Evolutionary conservation across 768 basidiomycete genomes (phyloP).

Genomic region (Suillus subaureus): DNA sequence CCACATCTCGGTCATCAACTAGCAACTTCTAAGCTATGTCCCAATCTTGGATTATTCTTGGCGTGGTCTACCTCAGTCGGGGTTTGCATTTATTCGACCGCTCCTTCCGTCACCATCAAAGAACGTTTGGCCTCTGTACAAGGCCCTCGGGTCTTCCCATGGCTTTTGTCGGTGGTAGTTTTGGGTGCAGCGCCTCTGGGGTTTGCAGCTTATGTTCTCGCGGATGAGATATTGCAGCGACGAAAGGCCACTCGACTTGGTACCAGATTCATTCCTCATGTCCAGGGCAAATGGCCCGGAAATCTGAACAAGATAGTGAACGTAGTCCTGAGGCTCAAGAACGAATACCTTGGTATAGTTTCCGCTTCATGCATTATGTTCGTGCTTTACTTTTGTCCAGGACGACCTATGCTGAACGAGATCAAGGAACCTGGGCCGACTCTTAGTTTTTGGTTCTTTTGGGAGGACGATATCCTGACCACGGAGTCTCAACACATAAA

Average conservation of each 20-base stretch:
- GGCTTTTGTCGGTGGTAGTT: slow-evolving; percentile 10
- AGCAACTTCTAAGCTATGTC: background rate
- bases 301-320: slow-evolving; percentile 34
- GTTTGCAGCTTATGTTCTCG: slow-evolving; percentile 5
- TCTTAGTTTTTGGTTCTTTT: slow-evolving; percentile 48
- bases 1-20: background rate
- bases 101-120: slow-evolving; percentile 16
- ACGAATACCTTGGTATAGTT: slow-evolving; percentile 38
- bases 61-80: slow-evolving; percentile 25
- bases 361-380: background rate
- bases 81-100: slow-evolving; percentile 12
- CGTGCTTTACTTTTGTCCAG: slow-evolving; percentile 15
- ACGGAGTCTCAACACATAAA: slow-evolving; percentile 50
- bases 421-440: slow-evolving; percentile 25
- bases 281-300: slow-evolving; percentile 34
- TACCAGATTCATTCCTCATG: slow-evolving; percentile 30
- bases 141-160: slow-evolving; percentile 15
- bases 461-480: slow-evolving; percentile 54
- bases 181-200: slow-evolving; percentile 2
- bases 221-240: slow-evolving; percentile 13
- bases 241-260: slow-evolving; percentile 24
- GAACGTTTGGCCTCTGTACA: slow-evolving; percentile 11
- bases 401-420: slow-evolving; percentile 24
- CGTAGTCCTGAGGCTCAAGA: slow-evolving; percentile 21
- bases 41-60: slow-evolving; percentile 16